Evolutionary conservation across 495 filamentous ascomycete genomes (phyloP).

Genomic region (Saxophila tyrrhenica): DNA sequence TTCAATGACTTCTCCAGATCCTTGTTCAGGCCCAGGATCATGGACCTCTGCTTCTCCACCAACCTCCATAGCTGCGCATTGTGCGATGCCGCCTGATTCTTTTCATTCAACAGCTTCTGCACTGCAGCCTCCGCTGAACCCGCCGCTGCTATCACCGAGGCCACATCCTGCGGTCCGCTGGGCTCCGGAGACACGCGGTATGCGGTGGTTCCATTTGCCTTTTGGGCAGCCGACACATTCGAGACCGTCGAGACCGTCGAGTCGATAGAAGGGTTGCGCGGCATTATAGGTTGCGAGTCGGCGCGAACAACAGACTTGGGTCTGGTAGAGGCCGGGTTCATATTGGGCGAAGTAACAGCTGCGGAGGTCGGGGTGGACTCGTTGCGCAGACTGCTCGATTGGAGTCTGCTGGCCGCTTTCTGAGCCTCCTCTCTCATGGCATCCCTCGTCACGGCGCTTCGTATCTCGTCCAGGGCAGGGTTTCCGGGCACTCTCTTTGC

Average conservation of each 20-base stretch:
- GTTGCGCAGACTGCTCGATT: slow-evolving; percentile 17
- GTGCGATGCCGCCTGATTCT: slow-evolving; percentile 73
- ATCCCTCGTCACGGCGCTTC: slow-evolving; percentile 14
- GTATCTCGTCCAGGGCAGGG: slow-evolving; percentile 12
- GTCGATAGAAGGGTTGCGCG: slow-evolving; percentile 87
- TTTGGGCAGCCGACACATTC: slow-evolving; percentile 47
- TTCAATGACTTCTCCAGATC: slow-evolving; percentile 85
- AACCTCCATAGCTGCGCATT: slow-evolving; percentile 90
- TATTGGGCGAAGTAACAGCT: slow-evolving; percentile 22
- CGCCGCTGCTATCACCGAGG: slow-evolving; percentile 46
- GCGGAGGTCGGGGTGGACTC: slow-evolving; percentile 25
- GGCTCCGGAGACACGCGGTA: slow-evolving; percentile 44
- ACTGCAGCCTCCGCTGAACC: slow-evolving; percentile 86
- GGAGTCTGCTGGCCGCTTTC: neutral
- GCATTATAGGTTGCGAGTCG: slow-evolving; percentile 30
- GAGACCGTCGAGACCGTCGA: slow-evolving; percentile 84
- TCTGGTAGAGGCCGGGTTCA: slow-evolving; percentile 20
- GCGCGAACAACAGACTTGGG: slow-evolving; percentile 13
- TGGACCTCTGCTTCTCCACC: slow-evolving; percentile 88
- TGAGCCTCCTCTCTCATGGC: slow-evolving; percentile 15
- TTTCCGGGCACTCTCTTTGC: slow-evolving; percentile 12
- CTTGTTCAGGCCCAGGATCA: slow-evolving; percentile 89
- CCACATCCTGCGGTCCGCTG: slow-evolving; percentile 25
- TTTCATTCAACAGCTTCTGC: slow-evolving; percentile 79
- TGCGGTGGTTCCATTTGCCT: slow-evolving; percentile 40